Base-by-base conservation (phyloP, 2,329 filamentous ascomycete species). In the Exophiala mesophila region DNA sequence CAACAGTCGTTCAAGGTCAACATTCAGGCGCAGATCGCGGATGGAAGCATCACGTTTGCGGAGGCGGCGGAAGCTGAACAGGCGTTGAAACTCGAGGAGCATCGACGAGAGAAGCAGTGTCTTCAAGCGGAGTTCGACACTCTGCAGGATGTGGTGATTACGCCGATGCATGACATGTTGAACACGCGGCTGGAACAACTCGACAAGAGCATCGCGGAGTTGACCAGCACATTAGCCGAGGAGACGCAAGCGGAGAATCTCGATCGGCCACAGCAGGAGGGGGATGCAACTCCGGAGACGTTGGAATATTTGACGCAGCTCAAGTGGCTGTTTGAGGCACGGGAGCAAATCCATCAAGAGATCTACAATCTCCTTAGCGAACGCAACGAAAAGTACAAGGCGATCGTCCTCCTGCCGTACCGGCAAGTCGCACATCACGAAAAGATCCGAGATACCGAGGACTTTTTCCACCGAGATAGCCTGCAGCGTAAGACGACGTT, bases 311-410 rank as follows among this genome's bases (percentile, higher is more conserved):
- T 98, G 9, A 97, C 90, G 0, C 77, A 96, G 35, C 73, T 97
- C 10, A 98, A 97, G 59, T 97, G 92, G 89, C 80, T 97, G 6
- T 97, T 96, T 56, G 92, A 98, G 62, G 84, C 85, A 1, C 82
- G 89, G n/a, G 92, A 98, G 65, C 75, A 78, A 34, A 73, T 97
- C 6, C 83, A 97, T 66, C 82, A 86, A 31, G 85, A 88, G 56
- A 77, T 90, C 39, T 95, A 88, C 59, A 85, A 94, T 55, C 69
- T 97, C 8, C 77, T 95, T 23, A 82, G 81, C 15, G 86, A 89
- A 60, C 84, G 89, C 38, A 92, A 95, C 57, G 78, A 88, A 45
- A 82, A 87, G 23, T 97, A 95, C 63, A 82, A 85, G 53, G 80
- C 85, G 41, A 83, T 96, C 55, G 84, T 96, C 5, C 68, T 94